A percentile compares a stretch with the other conserved stretches of the same genome.
Conservation (phyloP, 257 asterid genomes). For the Sherardia arvensis region DNA sequence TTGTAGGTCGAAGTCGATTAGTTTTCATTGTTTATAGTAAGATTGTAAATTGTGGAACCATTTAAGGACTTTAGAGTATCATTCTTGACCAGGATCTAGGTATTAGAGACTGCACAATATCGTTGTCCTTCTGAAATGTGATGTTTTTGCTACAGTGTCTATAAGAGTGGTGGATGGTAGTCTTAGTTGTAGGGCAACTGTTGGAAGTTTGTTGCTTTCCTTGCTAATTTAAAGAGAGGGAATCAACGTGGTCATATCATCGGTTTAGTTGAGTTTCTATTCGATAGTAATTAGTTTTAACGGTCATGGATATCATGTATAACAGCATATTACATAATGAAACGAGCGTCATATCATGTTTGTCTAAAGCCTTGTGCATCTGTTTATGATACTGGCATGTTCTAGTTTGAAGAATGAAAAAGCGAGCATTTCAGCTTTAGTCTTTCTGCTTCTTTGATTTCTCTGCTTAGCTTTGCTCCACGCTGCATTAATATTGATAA, state of each 20-base stretch:
- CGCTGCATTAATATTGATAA: constrained; percentile 18
- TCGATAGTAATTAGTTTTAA: background rate
- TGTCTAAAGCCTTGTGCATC: background rate
- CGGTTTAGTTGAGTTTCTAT: background rate
- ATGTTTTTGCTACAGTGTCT: background rate
- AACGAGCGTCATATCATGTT: background rate
- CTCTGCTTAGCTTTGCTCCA: background rate
- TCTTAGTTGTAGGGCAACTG: background rate
- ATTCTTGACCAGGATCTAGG: background rate
- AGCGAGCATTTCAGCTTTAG: background rate
- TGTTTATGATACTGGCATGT: background rate
- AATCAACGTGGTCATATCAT: background rate
- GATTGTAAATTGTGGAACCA: background rate
- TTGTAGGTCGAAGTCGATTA: background rate
- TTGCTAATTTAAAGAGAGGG: background rate
- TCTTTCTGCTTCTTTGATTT: background rate
- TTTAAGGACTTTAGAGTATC: background rate
- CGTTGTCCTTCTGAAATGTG: background rate
- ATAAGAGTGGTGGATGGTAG: background rate
- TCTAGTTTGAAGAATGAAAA: background rate
- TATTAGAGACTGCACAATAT: background rate
- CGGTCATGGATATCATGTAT: background rate
- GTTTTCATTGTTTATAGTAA: background rate
- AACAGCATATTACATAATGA: background rate
- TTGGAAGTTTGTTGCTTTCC: background rate